These are phyloP conservation scores for Chalara sp. DNA, from an alignment of 2,329 filamentous ascomycete genomes.

Conservation along the genomic window DNA sequence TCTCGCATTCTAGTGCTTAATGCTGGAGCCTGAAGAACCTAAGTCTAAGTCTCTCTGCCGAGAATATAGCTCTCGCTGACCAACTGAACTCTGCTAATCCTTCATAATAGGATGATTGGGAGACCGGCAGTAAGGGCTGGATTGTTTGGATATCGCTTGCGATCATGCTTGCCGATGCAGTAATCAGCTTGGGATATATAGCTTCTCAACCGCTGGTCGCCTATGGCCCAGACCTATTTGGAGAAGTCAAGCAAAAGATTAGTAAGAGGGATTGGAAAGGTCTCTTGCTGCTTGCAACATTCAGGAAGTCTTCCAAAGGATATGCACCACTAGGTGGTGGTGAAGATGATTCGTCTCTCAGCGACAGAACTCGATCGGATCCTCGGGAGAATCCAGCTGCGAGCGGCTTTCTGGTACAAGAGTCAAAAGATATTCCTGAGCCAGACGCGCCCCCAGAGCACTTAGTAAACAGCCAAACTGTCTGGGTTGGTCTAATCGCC, in stretches of 20 bases:
- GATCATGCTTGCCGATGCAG: slow-evolving; percentile 92
- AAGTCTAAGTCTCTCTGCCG: too few species aligned
- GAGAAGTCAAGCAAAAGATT: slow-evolving; percentile 21
- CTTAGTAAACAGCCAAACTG: slow-evolving; percentile 65
- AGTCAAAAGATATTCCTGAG: slow-evolving; percentile 28
- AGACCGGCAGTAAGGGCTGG: slow-evolving; percentile 91
- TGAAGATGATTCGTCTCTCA: not conserved
- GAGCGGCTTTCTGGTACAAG: slow-evolving; percentile 4
- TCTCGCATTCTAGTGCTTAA: too few species aligned
- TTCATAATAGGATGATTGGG: slow-evolving; percentile 59
- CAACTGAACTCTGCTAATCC: too few species aligned
- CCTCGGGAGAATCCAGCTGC: slow-evolving; percentile 1
- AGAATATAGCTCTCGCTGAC: too few species aligned
- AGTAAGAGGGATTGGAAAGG: slow-evolving; percentile 23
- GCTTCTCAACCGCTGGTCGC: slow-evolving; percentile 55
- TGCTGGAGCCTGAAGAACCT: too few species aligned
- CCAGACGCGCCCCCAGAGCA: slow-evolving; percentile 81
- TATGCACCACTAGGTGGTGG: slow-evolving; percentile 20
- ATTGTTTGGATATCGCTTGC: slow-evolving; percentile 95
- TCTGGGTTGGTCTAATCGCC: slow-evolving; percentile 66
- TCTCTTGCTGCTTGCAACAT: slow-evolving; percentile 13
- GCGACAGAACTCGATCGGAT: slow-evolving; percentile 1
- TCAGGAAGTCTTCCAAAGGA: slow-evolving; percentile 13
- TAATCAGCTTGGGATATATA: slow-evolving; percentile 81
- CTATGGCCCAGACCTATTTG: slow-evolving; percentile 34